phyloP scores from a whole-genome alignment of 768 basidiomycete genomes.

The Rhodotorula graminis region DNA sequence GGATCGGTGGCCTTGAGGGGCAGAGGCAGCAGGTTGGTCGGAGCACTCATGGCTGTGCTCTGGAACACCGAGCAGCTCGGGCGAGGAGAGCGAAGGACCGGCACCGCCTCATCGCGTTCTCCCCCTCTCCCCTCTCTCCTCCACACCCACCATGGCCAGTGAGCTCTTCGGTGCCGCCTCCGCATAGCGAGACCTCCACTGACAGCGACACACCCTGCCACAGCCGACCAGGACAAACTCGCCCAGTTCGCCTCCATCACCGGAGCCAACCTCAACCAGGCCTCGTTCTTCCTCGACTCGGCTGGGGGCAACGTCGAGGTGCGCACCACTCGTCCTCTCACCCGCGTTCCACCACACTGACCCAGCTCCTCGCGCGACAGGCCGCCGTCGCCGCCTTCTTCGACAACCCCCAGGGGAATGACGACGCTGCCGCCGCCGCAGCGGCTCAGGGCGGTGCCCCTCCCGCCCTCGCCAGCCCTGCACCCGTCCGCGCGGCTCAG shows the following conservation, averaged over 20 bases:
- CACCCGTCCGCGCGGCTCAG: background rate
- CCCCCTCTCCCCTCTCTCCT: background rate
- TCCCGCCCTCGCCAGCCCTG: background rate
- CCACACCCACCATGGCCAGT: background rate
- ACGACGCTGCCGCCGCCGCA: constrained; percentile 8
- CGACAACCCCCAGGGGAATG: constrained; percentile 20
- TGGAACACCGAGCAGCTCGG: background rate
- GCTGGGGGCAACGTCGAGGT: constrained; percentile 34
- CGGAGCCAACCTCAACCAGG: constrained; percentile 22
- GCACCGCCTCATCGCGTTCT: background rate
- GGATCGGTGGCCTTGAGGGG: constrained; percentile 12
- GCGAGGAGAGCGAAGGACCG: background rate
- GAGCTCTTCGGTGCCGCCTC: too few species aligned
- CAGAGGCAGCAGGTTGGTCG: constrained; percentile 15
- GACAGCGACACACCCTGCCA: background rate
- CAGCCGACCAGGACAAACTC: constrained; percentile 14
- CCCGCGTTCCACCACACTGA: too few species aligned
- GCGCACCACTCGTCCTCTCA: too few species aligned
- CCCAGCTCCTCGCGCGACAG: background rate
- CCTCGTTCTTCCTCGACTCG: constrained; percentile 40
- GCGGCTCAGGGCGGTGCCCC: background rate
- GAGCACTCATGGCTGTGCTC: background rate
- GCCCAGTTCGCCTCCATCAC: constrained; percentile 28
- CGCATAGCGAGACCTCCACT: too few species aligned
- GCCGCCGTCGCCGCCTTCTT: constrained; percentile 34